Conservation (phyloP, 1,284 basidiomycete genomes). For the Malassezia brasiliensis region DNA sequence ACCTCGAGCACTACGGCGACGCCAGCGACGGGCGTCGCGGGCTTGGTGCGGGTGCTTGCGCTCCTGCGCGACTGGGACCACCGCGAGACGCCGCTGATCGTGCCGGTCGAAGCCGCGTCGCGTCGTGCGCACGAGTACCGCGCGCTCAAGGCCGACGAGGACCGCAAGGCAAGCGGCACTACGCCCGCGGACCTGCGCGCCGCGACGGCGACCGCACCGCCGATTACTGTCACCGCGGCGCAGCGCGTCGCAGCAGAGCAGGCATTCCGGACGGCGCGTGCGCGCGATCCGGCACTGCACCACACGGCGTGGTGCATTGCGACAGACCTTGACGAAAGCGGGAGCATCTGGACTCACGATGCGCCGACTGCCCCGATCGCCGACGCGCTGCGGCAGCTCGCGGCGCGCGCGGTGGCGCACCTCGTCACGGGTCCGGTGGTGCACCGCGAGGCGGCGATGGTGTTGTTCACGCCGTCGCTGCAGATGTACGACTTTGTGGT, state of each 20-base stretch:
- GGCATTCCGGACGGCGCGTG: slow-evolving; percentile 49
- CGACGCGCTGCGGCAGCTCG: slow-evolving; percentile 32
- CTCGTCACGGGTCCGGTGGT: slow-evolving; percentile 18
- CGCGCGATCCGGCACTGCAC: slow-evolving; percentile 35
- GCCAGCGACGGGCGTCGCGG: slow-evolving; percentile 55
- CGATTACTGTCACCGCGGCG: slow-evolving; percentile 48
- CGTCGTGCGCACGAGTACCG: slow-evolving; percentile 27
- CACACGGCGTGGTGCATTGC: slow-evolving; percentile 67
- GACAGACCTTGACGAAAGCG: slow-evolving; percentile 68
- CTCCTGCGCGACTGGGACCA: slow-evolving; percentile 74
- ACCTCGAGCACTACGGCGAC: slow-evolving; percentile 46
- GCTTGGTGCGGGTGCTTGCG: slow-evolving; percentile 67
- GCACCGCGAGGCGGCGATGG: slow-evolving; percentile 50
- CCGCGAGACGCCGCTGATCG: slow-evolving; percentile 52
- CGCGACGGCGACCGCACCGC: not conserved
- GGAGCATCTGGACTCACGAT: slow-evolving; percentile 61
- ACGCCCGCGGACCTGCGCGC: slow-evolving; percentile 27
- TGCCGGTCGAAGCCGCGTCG: slow-evolving; percentile 50
- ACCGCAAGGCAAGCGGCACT: not conserved
- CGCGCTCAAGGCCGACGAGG: slow-evolving; percentile 51
- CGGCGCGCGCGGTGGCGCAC: slow-evolving; percentile 22
- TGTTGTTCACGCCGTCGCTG: slow-evolving; percentile 71
- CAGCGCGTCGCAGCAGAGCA: slow-evolving; percentile 58
- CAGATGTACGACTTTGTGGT: slow-evolving; percentile 78
- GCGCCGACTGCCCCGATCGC: slow-evolving; percentile 29